A percentile compares a stretch with the other conserved stretches of the same genome.
Evolutionary conservation across 257 asterid species (phyloP).

Genomic region (Primulina huaijiensis): DNA sequence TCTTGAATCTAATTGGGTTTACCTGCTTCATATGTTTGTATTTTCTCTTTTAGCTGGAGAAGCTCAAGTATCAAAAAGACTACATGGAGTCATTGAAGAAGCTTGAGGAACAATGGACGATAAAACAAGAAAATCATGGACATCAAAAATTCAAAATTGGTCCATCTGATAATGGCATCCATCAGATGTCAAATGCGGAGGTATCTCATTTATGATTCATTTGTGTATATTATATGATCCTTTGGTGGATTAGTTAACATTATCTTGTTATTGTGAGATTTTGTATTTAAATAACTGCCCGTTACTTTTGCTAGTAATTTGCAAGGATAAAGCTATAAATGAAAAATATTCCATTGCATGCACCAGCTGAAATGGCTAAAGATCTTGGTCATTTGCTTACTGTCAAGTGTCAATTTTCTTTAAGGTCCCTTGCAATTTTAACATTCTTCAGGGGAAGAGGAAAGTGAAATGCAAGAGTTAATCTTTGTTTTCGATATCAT

Average conservation of each 20-base stretch:
- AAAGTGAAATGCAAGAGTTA: neutral
- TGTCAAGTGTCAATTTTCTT: neutral
- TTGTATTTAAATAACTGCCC: conserved; percentile 5
- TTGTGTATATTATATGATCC: conserved; percentile 9
- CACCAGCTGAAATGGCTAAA: neutral
- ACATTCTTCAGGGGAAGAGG: neutral
- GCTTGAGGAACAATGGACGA: conserved; percentile 55
- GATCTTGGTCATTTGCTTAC: neutral
- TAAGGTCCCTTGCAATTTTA: conserved; percentile 8
- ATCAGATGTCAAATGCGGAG: conserved; percentile 32
- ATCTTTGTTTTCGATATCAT: neutral
- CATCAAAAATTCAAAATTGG: conserved; percentile 38
- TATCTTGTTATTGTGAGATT: neutral
- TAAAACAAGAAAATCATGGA: conserved; percentile 44
- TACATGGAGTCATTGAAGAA: conserved; percentile 45
- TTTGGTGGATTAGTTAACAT: conserved; percentile 14
- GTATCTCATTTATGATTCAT: conserved; percentile 21
- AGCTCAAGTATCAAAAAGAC: conserved; percentile 51
- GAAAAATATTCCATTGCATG: neutral
- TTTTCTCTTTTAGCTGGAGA: conserved; percentile 50
- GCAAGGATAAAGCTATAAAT: neutral
- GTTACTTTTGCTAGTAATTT: conserved; percentile 13
- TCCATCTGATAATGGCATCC: conserved; percentile 32
- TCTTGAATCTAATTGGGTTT: conserved; percentile 7
- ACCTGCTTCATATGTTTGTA: conserved; percentile 4